Evolutionary conservation across 352 stramenopile species (phyloP).

Genomic region (Peronospora destructor): DNA sequence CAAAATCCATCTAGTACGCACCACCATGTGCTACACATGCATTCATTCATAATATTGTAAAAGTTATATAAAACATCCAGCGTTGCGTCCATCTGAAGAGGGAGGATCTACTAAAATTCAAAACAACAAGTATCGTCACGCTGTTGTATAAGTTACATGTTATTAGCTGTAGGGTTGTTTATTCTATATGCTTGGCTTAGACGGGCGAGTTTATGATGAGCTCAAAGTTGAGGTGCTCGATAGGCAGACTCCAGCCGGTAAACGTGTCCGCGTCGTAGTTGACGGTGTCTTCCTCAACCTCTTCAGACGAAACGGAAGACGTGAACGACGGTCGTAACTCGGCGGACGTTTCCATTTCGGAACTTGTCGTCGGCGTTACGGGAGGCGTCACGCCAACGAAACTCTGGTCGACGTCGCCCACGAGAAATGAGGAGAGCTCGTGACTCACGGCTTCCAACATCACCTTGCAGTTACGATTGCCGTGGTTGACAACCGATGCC

Average conservation of each 20-base stretch:
- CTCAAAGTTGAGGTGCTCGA: conserved; percentile 21
- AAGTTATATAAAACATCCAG: too few relatives aligned
- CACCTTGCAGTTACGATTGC: conserved; percentile 32
- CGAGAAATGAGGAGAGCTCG: conserved; percentile 32
- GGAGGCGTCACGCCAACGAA: conserved; percentile 14
- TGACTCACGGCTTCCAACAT: conserved; percentile 27
- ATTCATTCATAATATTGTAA: too few relatives aligned
- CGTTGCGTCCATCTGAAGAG: too few relatives aligned
- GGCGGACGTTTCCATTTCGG: conserved; percentile 20
- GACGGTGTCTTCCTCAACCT: conserved; percentile 22
- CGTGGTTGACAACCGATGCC: conserved; percentile 30
- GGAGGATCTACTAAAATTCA: conserved; percentile 9
- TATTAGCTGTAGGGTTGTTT: conserved; percentile 3
- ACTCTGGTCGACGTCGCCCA: conserved; percentile 14
- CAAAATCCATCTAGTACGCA: conserved; percentile 9
- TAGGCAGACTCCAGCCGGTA: conserved; percentile 20
- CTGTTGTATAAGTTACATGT: conserved; percentile 17
- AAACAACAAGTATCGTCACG: neutral
- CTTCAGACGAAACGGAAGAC: conserved; percentile 27
- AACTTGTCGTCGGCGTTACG: conserved; percentile 21
- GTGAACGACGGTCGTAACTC: conserved; percentile 20
- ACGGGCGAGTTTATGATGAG: conserved; percentile 19
- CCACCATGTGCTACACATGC: neutral
- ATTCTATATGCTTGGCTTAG: conserved; percentile 18
- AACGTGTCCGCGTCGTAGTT: conserved; percentile 21